Conservation (phyloP, 768 basidiomycete species). For the Kondoa subrosea region DNA sequence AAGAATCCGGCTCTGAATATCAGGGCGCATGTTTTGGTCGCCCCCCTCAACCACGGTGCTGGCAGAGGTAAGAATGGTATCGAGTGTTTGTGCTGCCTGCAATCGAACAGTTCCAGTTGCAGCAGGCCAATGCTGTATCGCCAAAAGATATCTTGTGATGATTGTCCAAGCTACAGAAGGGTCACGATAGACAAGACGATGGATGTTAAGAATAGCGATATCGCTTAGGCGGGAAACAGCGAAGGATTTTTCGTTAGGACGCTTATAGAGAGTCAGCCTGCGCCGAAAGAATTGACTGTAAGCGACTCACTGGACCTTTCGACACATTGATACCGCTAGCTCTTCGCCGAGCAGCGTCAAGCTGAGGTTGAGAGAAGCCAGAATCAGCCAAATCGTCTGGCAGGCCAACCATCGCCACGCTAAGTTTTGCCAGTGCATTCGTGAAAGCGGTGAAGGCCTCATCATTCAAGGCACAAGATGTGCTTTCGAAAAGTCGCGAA, state of each 20-base stretch:
- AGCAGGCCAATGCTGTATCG: conserved; percentile 49
- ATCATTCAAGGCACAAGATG: conserved; percentile 64
- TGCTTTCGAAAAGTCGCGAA: conserved; percentile 64
- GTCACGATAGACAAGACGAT: conserved; percentile 66
- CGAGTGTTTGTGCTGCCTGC: conserved; percentile 73
- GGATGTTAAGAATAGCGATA: conserved; percentile 64
- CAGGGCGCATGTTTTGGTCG: conserved; percentile 45
- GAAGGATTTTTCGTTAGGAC: conserved; percentile 63
- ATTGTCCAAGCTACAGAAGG: conserved; percentile 71
- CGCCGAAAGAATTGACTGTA: conserved; percentile 28
- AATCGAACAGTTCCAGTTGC: conserved; percentile 61
- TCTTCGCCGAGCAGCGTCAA: not conserved
- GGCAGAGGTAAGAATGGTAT: conserved; percentile 62
- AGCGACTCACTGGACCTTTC: conserved; percentile 65
- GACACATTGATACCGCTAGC: conserved; percentile 61
- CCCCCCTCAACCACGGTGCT: conserved; percentile 49
- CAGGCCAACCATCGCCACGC: conserved; percentile 84
- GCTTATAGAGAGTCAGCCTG: conserved; percentile 34
- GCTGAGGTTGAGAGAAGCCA: not conserved
- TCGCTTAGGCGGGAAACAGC: conserved; percentile 72
- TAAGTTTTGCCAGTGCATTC: conserved; percentile 63
- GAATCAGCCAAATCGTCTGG: conserved; percentile 33
- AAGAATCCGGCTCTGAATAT: conserved; percentile 68
- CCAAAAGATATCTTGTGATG: conserved; percentile 61
- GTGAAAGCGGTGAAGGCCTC: conserved; percentile 61